Evolutionary conservation across 1,139 yeast genomes (phyloP).

Genomic region (Protomyces inundatus): DNA sequence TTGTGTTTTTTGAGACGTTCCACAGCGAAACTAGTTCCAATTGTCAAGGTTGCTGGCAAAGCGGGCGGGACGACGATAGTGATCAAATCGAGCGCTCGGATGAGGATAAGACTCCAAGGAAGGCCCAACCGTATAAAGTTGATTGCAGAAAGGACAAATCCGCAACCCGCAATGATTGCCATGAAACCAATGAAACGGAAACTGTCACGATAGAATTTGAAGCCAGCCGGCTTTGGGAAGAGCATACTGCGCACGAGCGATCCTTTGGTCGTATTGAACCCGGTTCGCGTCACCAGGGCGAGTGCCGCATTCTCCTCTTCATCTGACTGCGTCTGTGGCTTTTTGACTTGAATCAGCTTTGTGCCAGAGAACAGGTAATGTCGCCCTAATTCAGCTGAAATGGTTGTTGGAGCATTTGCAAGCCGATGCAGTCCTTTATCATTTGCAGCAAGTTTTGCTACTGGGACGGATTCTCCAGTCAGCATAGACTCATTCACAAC

Average conservation of each 20-base stretch:
- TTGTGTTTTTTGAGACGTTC: constrained; percentile 61
- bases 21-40: constrained; percentile 90
- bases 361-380: constrained; percentile 86
- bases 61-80: constrained; percentile 99
- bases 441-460: constrained; percentile 66
- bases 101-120: constrained; percentile 47
- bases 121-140: constrained; percentile 70
- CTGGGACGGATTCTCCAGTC: constrained; percentile 97
- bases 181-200: constrained; percentile 93
- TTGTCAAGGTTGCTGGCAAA: constrained; percentile 90
- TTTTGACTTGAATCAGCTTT: constrained; percentile 71
- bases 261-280: constrained; percentile 95
- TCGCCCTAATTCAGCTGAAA: constrained; percentile 63
- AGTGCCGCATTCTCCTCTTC: constrained; percentile 63
- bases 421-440: constrained; percentile 56
- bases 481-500: constrained; percentile 92
- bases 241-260: constrained; percentile 89
- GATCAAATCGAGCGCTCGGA: constrained; percentile 86
- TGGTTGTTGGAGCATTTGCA: constrained; percentile 43
- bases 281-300: constrained; percentile 83
- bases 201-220: constrained; percentile 88
- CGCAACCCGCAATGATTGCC: constrained; percentile 77
- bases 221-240: constrained; percentile 90
- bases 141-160: constrained; percentile 76
- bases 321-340: constrained; percentile 44